These are phyloP conservation scores for Penicillium bovifimosum DNA, from an alignment of 495 filamentous ascomycete species.

Conservation along the genomic window DNA sequence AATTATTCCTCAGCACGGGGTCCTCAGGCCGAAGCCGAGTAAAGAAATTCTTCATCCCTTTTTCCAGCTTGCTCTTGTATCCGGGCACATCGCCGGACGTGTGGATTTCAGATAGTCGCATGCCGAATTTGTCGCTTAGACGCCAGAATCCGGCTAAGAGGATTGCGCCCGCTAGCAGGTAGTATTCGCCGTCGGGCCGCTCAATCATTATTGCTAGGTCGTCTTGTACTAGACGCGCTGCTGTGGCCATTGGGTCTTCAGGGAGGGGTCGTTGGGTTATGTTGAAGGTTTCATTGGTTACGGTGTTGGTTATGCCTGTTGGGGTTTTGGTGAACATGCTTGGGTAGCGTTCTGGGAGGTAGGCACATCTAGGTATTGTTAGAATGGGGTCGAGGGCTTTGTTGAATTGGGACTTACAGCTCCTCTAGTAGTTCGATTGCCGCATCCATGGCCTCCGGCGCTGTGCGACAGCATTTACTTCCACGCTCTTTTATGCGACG, in stretches of 20 bases:
- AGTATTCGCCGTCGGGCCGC: slow-evolving; percentile 71
- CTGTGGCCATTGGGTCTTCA: slow-evolving; percentile 80
- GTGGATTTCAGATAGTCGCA: slow-evolving; percentile 80
- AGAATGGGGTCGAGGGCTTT: background rate
- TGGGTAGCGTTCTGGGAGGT: slow-evolving; percentile 80
- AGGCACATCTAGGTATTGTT: slow-evolving; percentile 43
- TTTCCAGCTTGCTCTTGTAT: slow-evolving; percentile 70
- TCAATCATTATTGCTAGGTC: slow-evolving; percentile 88
- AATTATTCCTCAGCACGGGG: slow-evolving; percentile 63
- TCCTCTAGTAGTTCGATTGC: slow-evolving; percentile 79
- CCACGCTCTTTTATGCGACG: slow-evolving; percentile 67
- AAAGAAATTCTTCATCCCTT: slow-evolving; percentile 81
- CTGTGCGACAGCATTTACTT: slow-evolving; percentile 62
- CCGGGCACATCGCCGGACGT: slow-evolving; percentile 75
- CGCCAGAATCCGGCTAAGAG: slow-evolving; percentile 86
- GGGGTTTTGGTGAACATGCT: slow-evolving; percentile 60
- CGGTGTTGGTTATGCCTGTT: slow-evolving; percentile 63
- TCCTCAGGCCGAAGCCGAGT: slow-evolving; percentile 57
- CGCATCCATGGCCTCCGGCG: slow-evolving; percentile 68
- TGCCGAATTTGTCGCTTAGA: slow-evolving; percentile 76
- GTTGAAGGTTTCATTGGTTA: slow-evolving; percentile 70
- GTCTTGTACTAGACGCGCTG: slow-evolving; percentile 72
- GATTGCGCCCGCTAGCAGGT: slow-evolving; percentile 73
- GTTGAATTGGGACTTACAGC: slow-evolving; percentile 36
- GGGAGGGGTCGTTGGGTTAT: slow-evolving; percentile 58